A percentile compares a stretch with the other conserved stretches of the same genome.
Evolutionary conservation across 1,139 yeast genomes (phyloP).

Genomic region (Eremothecium sinecaudum): DNA sequence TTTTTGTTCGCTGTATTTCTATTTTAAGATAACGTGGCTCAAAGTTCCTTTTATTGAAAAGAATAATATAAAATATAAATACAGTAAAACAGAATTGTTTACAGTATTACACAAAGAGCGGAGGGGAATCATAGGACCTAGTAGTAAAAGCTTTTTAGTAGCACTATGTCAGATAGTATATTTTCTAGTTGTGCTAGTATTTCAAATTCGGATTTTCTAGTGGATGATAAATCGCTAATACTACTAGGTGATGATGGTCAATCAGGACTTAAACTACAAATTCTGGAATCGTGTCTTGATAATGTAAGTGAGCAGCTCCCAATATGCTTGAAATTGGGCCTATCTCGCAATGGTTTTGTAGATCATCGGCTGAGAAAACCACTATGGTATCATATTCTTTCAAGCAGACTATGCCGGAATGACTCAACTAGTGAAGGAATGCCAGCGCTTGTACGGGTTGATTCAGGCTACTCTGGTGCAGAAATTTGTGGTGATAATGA

Average conservation of each 20-base stretch:
- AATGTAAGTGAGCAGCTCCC: conserved; percentile 10
- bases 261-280: conserved; percentile 11
- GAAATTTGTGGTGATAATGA: too few relatives aligned
- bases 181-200: conserved; percentile 6
- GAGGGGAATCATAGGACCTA: too few relatives aligned
- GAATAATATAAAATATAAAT: too few relatives aligned
- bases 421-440: too few relatives aligned
- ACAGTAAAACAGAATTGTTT: too few relatives aligned
- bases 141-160: too few relatives aligned
- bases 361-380: conserved; percentile 13
- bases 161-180: conserved; percentile 2
- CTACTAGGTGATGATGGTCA: conserved; percentile 15
- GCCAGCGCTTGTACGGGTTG: too few relatives aligned
- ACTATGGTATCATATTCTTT: conserved; percentile 19
- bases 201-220: conserved; percentile 13
- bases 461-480: background rate
- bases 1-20: too few relatives aligned
- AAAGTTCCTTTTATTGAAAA: too few relatives aligned
- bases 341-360: conserved; percentile 22
- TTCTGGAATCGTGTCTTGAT: conserved; percentile 8
- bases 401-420: background rate
- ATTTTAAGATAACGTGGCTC: too few relatives aligned
- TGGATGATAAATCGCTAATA: conserved; percentile 15
- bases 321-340: conserved; percentile 16
- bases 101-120: too few relatives aligned